Evolutionary conservation across 1,284 basidiomycete species (phyloP).

Genomic region (Cutaneotrichosporon sp.): DNA sequence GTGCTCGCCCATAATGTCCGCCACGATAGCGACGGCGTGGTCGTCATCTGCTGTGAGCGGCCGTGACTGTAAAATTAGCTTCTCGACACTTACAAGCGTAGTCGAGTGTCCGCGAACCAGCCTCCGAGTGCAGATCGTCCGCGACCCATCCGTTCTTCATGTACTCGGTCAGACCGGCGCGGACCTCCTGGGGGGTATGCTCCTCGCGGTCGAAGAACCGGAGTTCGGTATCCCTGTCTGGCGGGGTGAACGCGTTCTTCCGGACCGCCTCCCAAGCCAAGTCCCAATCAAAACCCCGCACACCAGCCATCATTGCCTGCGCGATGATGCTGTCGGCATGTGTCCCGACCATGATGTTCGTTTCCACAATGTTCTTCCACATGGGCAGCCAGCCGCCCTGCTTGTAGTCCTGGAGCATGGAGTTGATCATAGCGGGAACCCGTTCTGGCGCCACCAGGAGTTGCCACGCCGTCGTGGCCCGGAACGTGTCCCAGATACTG

Average conservation of each 20-base stretch:
- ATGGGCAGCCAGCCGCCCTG: slow-evolving; percentile 79
- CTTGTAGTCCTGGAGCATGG: slow-evolving; percentile 71
- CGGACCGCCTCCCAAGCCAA: slow-evolving; percentile 68
- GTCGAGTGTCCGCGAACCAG: slow-evolving; percentile 68
- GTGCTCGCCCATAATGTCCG: slow-evolving; percentile 54
- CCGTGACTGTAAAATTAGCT: too few relatives aligned
- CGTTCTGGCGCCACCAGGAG: slow-evolving; percentile 71
- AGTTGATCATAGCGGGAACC: slow-evolving; percentile 66
- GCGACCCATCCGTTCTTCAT: slow-evolving; percentile 68
- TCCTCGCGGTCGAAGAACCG: slow-evolving; percentile 72
- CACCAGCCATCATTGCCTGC: slow-evolving; percentile 60
- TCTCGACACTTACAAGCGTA: slow-evolving; percentile 65
- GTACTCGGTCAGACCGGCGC: slow-evolving; percentile 70
- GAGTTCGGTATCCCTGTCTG: slow-evolving; percentile 58
- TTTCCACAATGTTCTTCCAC: slow-evolving; percentile 79
- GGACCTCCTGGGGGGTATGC: slow-evolving; percentile 73
- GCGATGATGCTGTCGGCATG: slow-evolving; percentile 76
- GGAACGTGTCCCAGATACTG: slow-evolving; percentile 79
- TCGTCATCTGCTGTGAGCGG: slow-evolving; percentile 76
- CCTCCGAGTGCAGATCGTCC: slow-evolving; percentile 70
- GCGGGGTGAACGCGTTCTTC: slow-evolving; percentile 63
- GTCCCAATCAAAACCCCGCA: slow-evolving; percentile 58
- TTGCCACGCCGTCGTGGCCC: slow-evolving; percentile 72
- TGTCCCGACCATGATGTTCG: slow-evolving; percentile 59
- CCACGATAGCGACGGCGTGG: slow-evolving; percentile 64